These are phyloP conservation scores for Metschnikowia sp. DNA, from an alignment of 805 yeast genomes.

Conservation along the genomic window DNA sequence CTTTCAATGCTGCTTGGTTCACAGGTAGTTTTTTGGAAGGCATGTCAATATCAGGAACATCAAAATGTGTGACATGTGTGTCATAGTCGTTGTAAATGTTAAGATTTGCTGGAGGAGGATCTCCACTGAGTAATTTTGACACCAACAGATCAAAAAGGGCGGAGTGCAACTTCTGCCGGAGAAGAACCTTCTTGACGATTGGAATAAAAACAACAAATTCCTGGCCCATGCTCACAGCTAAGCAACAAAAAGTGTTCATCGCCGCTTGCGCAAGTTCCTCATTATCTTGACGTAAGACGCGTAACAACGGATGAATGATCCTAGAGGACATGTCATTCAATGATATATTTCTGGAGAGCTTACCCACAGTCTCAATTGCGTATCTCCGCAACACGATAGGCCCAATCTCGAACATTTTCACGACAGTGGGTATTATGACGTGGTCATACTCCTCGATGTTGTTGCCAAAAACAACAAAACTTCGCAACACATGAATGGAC, in stretches of 20 bases:
- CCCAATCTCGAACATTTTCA: slow-evolving; percentile 70
- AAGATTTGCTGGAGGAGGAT: slow-evolving; percentile 77
- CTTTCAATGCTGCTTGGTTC: slow-evolving; percentile 59
- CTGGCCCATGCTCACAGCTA: slow-evolving; percentile 75
- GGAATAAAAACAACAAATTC: slow-evolving; percentile 88
- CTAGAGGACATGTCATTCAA: slow-evolving; percentile 87
- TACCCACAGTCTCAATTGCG: slow-evolving; percentile 81
- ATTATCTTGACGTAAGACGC: slow-evolving; percentile 53
- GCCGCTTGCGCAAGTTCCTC: slow-evolving; percentile 64
- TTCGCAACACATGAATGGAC: slow-evolving; percentile 70
- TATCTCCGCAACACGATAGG: slow-evolving; percentile 61
- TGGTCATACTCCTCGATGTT: slow-evolving; percentile 87
- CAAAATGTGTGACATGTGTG: slow-evolving; percentile 36
- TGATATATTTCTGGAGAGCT: slow-evolving; percentile 66
- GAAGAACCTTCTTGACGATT: slow-evolving; percentile 63
- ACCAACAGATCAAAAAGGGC: slow-evolving; percentile 79
- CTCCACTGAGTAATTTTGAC: slow-evolving; percentile 72
- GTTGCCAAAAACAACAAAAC: slow-evolving; percentile 82
- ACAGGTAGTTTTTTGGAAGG: slow-evolving; percentile 73
- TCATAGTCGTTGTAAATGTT: slow-evolving; percentile 64
- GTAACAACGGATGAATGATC: slow-evolving; percentile 78
- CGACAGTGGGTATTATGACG: slow-evolving; percentile 81
- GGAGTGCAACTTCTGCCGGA: slow-evolving; percentile 62
- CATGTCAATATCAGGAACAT: slow-evolving; percentile 60
- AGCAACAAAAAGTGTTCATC: slow-evolving; percentile 74